Evolutionary conservation across 2,329 filamentous ascomycete species (phyloP), one percentile per base, ranked within the genome.

Genomic region (Acephala macrosclerotiorum): DNA sequence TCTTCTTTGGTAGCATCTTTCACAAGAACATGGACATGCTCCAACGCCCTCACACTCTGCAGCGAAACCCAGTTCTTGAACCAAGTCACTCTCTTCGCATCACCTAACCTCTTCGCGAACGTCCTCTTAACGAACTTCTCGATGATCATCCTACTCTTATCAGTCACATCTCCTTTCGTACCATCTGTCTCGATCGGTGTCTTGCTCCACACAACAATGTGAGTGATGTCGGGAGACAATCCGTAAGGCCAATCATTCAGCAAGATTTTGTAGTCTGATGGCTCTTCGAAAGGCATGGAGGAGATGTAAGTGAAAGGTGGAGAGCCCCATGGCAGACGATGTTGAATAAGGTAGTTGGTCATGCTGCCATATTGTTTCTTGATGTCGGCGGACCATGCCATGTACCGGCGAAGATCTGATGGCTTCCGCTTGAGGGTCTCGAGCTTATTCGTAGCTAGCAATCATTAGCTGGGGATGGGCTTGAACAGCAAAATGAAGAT

Each of bases 191-290:
- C 85, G 67, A 97, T 89, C 16, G 84, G 81, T 47, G 95, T 96
- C 75, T 96, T 95, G 60, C 91, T 91, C 95, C 95, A 98, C 49
- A 97, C 90, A 35, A 97, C 93, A 22, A 97, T 86, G 77, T 98
- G 95, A n/a, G 89, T 83, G 71, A 90, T 87, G 61, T 84, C 84
- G 0, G 82, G 76, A 0, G 82, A 82, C 58, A 97, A 80, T 3
- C 92, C 94, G 74, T 97, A 97, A 0, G 95, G 95, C 94, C 94
- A 98, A 82, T 97, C 94, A 74, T 98, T 97, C 76, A 89, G 83
- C 53, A 97, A 81, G 60, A 97, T 90, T 67, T 88, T 88, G 76
- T 85, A 89, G 77, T 90, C 87, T 38, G 82, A 83, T 3, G 82
- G 75, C 51, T 85, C 79, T 26, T 80, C 76, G 68, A 90, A 88